phyloP scores from a whole-genome alignment of 768 basidiomycete species.

The Symmetrospora coprosmae region DNA sequence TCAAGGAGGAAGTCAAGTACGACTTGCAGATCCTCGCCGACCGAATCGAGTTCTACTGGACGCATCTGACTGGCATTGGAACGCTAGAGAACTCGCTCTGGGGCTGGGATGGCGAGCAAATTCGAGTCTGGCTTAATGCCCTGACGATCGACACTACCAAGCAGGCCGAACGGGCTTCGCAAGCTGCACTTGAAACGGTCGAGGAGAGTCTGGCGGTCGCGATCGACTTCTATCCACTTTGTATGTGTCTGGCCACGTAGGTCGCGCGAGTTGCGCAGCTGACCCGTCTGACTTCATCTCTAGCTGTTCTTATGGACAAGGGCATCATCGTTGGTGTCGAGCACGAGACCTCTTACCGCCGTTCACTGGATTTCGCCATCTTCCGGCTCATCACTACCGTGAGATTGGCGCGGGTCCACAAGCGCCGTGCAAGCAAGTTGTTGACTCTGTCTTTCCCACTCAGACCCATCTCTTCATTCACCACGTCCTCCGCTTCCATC shows the following conservation, averaged over 20 bases:
- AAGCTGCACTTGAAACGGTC: conserved; percentile 46
- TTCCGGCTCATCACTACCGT: conserved; percentile 80
- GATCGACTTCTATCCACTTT: conserved; percentile 87
- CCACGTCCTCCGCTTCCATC: conserved; percentile 70
- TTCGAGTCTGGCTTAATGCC: conserved; percentile 91
- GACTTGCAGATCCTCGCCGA: conserved; percentile 95
- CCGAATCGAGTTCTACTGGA: conserved; percentile 98
- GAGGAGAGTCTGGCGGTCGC: conserved; percentile 86
- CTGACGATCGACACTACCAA: conserved; percentile 63
- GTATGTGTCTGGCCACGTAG: conserved; percentile 46
- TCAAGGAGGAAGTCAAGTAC: conserved; percentile 77
- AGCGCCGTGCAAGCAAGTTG: background rate
- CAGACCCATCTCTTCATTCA: conserved; percentile 90
- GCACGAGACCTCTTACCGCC: conserved; percentile 61
- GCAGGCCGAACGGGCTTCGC: conserved; percentile 37
- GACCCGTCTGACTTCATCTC: background rate
- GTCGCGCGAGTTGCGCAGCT: background rate
- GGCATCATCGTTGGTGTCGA: conserved; percentile 95
- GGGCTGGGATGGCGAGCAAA: conserved; percentile 81
- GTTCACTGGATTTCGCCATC: conserved; percentile 70
- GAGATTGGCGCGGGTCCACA: conserved; percentile 33
- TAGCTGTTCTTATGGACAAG: conserved; percentile 96
- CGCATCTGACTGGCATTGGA: conserved; percentile 82
- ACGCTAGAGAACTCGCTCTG: conserved; percentile 91
- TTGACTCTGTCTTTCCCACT: background rate